Percentiles rank a stretch among this genome's conserved stretches.
These are phyloP conservation scores for Corylus avellana DNA, from an alignment of 306 rosid species.

Conservation along the genomic window DNA sequence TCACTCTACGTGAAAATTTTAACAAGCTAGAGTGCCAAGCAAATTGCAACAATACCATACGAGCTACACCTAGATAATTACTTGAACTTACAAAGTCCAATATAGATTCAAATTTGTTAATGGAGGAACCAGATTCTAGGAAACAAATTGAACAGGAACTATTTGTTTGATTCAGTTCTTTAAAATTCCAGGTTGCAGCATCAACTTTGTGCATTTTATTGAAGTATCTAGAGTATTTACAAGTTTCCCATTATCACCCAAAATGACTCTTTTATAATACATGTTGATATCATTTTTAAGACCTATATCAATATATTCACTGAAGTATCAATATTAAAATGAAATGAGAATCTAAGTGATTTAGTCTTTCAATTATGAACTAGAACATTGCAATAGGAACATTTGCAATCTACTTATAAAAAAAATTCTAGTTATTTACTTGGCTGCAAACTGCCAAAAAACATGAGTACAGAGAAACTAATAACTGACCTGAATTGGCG, in stretches of 20 bases:
- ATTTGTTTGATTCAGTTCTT: not conserved
- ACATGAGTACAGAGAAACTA: conserved; percentile 5
- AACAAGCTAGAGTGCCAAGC: not conserved
- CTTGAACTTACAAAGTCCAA: no score
- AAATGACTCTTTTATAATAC: not conserved
- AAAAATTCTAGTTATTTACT: not conserved
- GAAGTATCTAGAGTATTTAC: not conserved
- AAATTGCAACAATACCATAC: not conserved
- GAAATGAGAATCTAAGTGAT: not conserved
- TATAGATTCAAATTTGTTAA: no score
- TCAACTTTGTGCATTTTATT: not conserved
- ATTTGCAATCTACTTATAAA: not conserved
- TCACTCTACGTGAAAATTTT: not conserved
- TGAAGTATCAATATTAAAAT: not conserved
- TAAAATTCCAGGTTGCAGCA: not conserved
- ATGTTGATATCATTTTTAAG: not conserved
- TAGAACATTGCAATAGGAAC: not conserved
- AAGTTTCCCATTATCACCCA: not conserved
- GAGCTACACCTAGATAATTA: no score
- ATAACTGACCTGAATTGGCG: conserved; percentile 56
- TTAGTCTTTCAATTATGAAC: not conserved
- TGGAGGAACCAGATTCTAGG: not conserved
- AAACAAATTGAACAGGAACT: not conserved
- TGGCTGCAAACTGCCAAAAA: not conserved
- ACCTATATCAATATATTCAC: not conserved